Percentiles rank a stretch among this genome's conserved stretches.
Evolutionary conservation across 148 eudicot species (phyloP).

Genomic region (Fagopyrum tataricum): DNA sequence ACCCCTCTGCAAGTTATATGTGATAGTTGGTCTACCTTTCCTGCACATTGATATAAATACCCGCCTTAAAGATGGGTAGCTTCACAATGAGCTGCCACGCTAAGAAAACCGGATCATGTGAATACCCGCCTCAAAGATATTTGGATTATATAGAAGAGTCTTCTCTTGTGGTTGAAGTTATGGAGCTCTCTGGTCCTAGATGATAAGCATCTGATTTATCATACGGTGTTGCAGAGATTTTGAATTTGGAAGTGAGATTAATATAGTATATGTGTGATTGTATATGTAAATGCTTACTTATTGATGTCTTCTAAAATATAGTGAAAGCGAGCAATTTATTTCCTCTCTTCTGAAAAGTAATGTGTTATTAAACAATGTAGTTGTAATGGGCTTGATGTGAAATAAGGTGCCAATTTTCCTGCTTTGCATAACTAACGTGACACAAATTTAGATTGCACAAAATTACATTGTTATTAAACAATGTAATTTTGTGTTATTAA

Average conservation of each 20-base stretch:
- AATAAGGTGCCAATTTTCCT: no score
- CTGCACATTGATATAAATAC: no score
- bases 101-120: slow-evolving; percentile 35
- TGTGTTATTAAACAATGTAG: neutral
- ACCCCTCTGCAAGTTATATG: slow-evolving; percentile 61
- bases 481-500: no score
- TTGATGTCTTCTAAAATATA: neutral
- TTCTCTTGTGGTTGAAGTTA: slow-evolving; percentile 77
- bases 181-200: slow-evolving; percentile 90
- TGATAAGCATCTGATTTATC: slow-evolving; percentile 20
- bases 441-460: no score
- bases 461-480: no score
- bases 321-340: neutral
- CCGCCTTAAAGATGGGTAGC: slow-evolving; percentile 95
- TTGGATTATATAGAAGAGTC: slow-evolving; percentile 82
- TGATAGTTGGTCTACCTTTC: slow-evolving; percentile 77
- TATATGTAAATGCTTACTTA: neutral
- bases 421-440: no score
- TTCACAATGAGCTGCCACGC: slow-evolving; percentile 54
- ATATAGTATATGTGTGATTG: neutral
- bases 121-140: slow-evolving; percentile 49
- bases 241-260: neutral
- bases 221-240: neutral
- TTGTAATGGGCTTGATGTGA: no score
- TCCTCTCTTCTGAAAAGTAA: neutral